A percentile compares a stretch with the other conserved stretches of the same genome.
Evolutionary conservation across 352 stramenopile genomes (phyloP).

Genomic region (Ophiocytium majus): DNA sequence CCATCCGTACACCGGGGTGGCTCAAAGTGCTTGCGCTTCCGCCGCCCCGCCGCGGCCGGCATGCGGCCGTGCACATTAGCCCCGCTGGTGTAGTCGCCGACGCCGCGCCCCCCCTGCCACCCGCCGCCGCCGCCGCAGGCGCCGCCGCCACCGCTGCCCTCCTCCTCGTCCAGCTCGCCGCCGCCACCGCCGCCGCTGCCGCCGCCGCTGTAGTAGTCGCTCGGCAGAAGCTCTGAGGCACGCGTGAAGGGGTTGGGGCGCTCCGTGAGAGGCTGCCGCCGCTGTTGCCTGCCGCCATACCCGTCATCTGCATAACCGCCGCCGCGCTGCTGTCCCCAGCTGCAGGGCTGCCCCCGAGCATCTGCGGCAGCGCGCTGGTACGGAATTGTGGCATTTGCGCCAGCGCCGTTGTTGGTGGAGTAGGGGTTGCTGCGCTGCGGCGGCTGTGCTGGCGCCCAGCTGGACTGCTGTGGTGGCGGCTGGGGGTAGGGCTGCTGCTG

Average conservation of each 20-base stretch:
- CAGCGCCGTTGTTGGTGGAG: background rate
- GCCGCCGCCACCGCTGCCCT: background rate
- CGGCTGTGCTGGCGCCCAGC: too few species aligned
- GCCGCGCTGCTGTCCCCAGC: background rate
- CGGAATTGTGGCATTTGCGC: too few species aligned
- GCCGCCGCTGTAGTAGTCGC: background rate
- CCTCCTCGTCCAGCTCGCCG: too few species aligned
- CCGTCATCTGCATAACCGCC: background rate
- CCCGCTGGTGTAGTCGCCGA: background rate
- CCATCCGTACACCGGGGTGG: background rate
- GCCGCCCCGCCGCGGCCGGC: background rate
- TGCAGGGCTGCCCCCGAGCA: too few species aligned
- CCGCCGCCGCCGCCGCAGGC: too few species aligned
- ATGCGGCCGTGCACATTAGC: background rate
- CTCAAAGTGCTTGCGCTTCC: slow-evolving; percentile 21
- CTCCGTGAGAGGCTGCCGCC: background rate
- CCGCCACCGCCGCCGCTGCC: background rate
- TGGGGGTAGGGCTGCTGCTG: background rate
- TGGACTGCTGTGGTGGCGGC: too few species aligned
- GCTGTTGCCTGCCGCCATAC: background rate
- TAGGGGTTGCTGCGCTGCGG: background rate
- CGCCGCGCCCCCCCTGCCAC: background rate
- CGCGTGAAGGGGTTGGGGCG: background rate
- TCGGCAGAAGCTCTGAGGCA: background rate
- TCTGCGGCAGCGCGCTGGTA: too few species aligned